Evolutionary conservation across 768 basidiomycete species (phyloP).

Genomic region (Boletus vermiculosoides): DNA sequence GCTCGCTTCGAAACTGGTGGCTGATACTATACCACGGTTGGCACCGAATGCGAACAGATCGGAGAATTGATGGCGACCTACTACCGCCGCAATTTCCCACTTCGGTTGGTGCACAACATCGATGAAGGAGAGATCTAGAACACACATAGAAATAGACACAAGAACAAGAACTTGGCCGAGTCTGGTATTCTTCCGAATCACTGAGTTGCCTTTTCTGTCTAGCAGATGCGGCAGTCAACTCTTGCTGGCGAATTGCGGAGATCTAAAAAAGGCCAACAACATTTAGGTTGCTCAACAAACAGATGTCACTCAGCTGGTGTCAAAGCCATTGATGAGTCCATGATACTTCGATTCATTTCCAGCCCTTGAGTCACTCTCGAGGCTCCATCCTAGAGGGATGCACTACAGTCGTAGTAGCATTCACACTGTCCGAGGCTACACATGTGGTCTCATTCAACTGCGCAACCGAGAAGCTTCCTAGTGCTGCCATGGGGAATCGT

Average conservation of each 20-base stretch:
- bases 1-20: constrained; percentile 3
- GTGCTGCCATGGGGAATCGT: not conserved
- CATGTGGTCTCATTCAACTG: not conserved
- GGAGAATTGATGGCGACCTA: not conserved
- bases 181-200: not conserved
- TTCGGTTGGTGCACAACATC: not conserved
- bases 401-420: not conserved
- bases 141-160: not conserved
- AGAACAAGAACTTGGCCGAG: not conserved
- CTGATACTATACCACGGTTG: not conserved
- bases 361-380: not conserved
- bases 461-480: not conserved
- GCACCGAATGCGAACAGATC: constrained; percentile 3
- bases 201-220: not conserved
- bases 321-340: not conserved
- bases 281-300: not conserved
- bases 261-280: not conserved
- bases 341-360: not conserved
- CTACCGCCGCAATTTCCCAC: not conserved
- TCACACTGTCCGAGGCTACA: not conserved
- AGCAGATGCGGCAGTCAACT: not conserved
- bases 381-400: not conserved
- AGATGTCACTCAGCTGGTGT: not conserved
- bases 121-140: not conserved
- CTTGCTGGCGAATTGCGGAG: not conserved